These are phyloP conservation scores for Pyrenochaeta sp. DNA, from an alignment of 2,329 filamentous ascomycete species.

Conservation along the genomic window DNA sequence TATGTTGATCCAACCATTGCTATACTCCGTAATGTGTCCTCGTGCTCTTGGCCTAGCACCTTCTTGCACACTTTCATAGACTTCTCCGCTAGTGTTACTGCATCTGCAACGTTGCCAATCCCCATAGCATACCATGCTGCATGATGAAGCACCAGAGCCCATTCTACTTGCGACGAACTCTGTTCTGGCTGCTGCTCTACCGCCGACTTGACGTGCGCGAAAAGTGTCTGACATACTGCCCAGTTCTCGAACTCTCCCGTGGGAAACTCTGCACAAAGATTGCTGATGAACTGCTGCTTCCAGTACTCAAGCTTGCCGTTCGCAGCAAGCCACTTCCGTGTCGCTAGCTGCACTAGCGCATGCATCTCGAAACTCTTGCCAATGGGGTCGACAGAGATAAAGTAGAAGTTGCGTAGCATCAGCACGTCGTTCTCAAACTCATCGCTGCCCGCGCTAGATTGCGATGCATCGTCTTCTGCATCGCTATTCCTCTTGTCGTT, in stretches of 20 bases:
- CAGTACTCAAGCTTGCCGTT: slow-evolving; percentile 7
- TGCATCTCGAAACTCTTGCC: slow-evolving; percentile 13
- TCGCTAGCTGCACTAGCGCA: slow-evolving; percentile 19
- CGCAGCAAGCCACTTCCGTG: slow-evolving; percentile 12
- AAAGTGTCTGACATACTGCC: slow-evolving; percentile 14
- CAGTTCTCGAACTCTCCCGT: slow-evolving; percentile 18
- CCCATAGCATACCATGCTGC: slow-evolving; percentile 20
- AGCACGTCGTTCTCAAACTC: slow-evolving; percentile 17
- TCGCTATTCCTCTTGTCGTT: slow-evolving; percentile 1
- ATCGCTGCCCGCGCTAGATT: slow-evolving; percentile 23
- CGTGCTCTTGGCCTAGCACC: slow-evolving; percentile 10
- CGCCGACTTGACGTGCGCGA: slow-evolving; percentile 13
- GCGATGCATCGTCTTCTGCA: slow-evolving; percentile 6
- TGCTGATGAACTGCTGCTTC: slow-evolving; percentile 12
- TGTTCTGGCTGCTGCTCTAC: slow-evolving; percentile 7
- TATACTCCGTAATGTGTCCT: slow-evolving; percentile 11
- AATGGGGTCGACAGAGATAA: slow-evolving; percentile 12
- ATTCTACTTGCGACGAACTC: slow-evolving; percentile 7
- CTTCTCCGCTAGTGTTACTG: slow-evolving; percentile 3
- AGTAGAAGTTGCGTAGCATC: slow-evolving; percentile 18
- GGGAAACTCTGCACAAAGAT: slow-evolving; percentile 11
- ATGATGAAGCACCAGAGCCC: slow-evolving; percentile 14
- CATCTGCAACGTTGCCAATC: slow-evolving; percentile 6
- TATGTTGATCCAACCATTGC: slow-evolving; percentile 7
- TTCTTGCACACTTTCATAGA: slow-evolving; percentile 11